phyloP scores from a whole-genome alignment of 2,329 filamentous ascomycete species.

The Diaporthe batatas region DNA sequence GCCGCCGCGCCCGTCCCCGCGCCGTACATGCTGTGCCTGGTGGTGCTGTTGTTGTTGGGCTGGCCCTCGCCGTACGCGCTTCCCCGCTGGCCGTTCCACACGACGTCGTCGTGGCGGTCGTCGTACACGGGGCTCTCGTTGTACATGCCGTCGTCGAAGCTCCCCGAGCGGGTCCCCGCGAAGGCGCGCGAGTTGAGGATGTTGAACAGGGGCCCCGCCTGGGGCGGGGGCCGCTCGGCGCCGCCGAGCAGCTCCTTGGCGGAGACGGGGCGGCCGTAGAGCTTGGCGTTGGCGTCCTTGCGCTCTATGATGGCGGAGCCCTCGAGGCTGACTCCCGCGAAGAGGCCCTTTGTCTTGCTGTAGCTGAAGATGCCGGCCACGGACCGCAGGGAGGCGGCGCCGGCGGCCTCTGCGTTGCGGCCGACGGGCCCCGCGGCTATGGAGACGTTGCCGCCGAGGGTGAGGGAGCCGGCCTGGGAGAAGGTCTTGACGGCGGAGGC shows the following conservation, averaged over 20 bases:
- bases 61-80: conserved; percentile 77
- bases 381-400: conserved; percentile 89
- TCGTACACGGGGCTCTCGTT: conserved; percentile 95
- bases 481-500: conserved; percentile 90
- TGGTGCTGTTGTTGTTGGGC: conserved; percentile 56
- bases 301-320: conserved; percentile 94
- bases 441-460: conserved; percentile 94
- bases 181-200: conserved; percentile 90
- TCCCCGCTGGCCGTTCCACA: conserved; percentile 84
- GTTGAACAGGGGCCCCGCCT: conserved; percentile 85
- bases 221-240: conserved; percentile 80
- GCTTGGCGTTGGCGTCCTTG: conserved; percentile 95
- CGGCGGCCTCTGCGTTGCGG: conserved; percentile 94
- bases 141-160: conserved; percentile 79
- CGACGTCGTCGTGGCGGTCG: conserved; percentile 82
- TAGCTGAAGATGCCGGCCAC: conserved; percentile 96
- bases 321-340: conserved; percentile 94
- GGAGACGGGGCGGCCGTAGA: conserved; percentile 87
- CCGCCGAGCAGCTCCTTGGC: conserved; percentile 87
- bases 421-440: conserved; percentile 95
- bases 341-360: conserved; percentile 97
- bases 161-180: conserved; percentile 69
- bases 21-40: conserved; percentile 49
- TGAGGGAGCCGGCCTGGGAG: conserved; percentile 90
- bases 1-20: conserved; percentile 37